Evolutionary conservation across 2,329 filamentous ascomycete genomes (phyloP), one percentile per base, ranked within the genome.

Genomic region (Chalaropsis thielavioides): DNA sequence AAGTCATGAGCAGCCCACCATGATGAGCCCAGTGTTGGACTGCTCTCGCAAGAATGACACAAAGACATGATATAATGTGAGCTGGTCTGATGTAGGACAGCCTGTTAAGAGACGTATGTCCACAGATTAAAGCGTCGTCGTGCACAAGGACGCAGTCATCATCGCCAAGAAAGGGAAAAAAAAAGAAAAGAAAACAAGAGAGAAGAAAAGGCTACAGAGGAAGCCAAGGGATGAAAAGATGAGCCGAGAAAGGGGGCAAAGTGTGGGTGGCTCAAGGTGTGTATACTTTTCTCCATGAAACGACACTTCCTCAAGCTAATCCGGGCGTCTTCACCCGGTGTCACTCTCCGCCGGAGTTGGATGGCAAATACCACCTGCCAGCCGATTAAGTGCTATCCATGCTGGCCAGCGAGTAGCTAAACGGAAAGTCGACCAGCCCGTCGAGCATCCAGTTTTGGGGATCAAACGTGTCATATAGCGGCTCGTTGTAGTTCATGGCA

Each of bases 361-460:
- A 2, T 31, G 31, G 6, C 31, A 31, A 31, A 31, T 13, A 35
- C 19, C 49, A 11, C 15, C 27, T 8, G 24, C 51, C 27, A 35
- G 27, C 22, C 3, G n/a, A 24, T n/a, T 56, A 56, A 13, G 51
- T 56, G 27, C 51, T 24, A 35, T 56, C 51, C 51, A 56, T 56
- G 22, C 80, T 77, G 65, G 76, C 75, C 44, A 80, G 78, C 70
- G 67, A 64, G 63, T 83, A 86, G 11, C 79, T 81, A 72, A 87
- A 91, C 68, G 89, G 89, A 72, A 92, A 88, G 72, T 92, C 88
- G 67, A 94, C 79, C 41, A 92, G 79, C 15, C 89, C 89, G 73
- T 96, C 92, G 67, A 96, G 78, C 79, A 95, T 90, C 92, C 92
- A 96, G 73, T 92, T 90, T 71, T 96, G 81, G 0, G 92, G 90